Evolutionary conservation across 2,329 filamentous ascomycete species (phyloP).

Genomic region (Elsinoe necatrix): DNA sequence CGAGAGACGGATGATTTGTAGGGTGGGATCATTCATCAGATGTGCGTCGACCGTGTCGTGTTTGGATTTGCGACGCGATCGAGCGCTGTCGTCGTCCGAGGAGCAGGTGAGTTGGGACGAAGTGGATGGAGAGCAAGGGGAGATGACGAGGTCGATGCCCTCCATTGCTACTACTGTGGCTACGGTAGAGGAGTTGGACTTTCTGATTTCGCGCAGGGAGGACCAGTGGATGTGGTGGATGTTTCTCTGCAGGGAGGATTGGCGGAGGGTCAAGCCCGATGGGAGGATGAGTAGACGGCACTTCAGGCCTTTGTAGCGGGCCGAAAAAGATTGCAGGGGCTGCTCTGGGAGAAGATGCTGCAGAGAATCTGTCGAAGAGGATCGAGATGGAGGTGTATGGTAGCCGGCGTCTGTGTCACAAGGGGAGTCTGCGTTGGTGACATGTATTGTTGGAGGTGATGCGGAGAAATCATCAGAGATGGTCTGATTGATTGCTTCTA

Average conservation of each 20-base stretch:
- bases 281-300: constrained; percentile 7
- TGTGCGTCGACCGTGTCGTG: constrained; percentile 10
- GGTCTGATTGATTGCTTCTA: background rate
- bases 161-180: constrained; percentile 9
- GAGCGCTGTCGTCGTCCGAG: background rate
- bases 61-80: background rate
- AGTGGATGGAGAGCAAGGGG: background rate
- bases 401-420: background rate
- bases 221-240: background rate
- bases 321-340: constrained; percentile 1
- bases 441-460: background rate
- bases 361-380: background rate
- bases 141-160: constrained; percentile 16
- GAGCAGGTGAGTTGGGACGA: background rate
- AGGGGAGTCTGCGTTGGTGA: background rate
- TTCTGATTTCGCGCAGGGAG: constrained; percentile 3
- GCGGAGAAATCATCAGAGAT: background rate
- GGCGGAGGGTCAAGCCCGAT: constrained; percentile 3
- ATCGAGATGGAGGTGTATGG: background rate
- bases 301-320: background rate
- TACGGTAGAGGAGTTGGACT: background rate
- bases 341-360: background rate
- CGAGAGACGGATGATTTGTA: constrained; percentile 19
- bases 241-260: background rate
- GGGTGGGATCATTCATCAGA: background rate